Conservation (phyloP, 2,329 filamentous ascomycete genomes). For the Fusarium duplospermum region DNA sequence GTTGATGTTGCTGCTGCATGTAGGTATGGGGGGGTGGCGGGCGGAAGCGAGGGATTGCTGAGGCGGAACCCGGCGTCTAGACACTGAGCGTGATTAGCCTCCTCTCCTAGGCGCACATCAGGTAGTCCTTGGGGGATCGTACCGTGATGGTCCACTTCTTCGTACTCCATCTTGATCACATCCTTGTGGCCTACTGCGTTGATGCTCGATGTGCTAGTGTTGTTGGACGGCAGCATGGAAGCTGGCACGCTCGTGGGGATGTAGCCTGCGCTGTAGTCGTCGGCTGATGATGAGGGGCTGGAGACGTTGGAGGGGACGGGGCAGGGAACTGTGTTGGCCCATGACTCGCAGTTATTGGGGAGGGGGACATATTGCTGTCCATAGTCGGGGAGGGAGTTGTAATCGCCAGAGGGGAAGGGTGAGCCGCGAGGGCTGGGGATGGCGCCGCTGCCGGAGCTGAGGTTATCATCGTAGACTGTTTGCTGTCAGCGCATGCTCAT, state of each 20-base stretch:
- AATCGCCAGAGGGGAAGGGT: conserved; percentile 59
- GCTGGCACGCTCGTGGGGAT: conserved; percentile 62
- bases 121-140: conserved; percentile 24
- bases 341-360: conserved; percentile 59
- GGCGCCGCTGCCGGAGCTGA: conserved; percentile 52
- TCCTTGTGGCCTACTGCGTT: conserved; percentile 50
- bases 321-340: conserved; percentile 58
- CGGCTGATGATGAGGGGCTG: conserved; percentile 63
- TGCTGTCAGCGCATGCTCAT: conserved; percentile 16
- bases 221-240: conserved; percentile 53
- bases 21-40: conserved; percentile 39
- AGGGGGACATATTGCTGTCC: conserved; percentile 52
- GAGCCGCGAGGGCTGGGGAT: conserved; percentile 59
- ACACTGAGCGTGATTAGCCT: conserved; percentile 46
- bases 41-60: conserved; percentile 42
- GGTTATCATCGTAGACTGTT: conserved; percentile 56
- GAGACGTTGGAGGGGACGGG: conserved; percentile 62
- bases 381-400: conserved; percentile 57
- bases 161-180: conserved; percentile 55
- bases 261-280: conserved; percentile 60
- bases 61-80: conserved; percentile 49
- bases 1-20: conserved; percentile 30
- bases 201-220: conserved; percentile 45
- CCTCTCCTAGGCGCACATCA: conserved; percentile 10
- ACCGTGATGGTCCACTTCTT: conserved; percentile 51